These are phyloP conservation scores for Colletotrichum nymphaeae DNA, from an alignment of 2,329 filamentous ascomycete genomes.

Conservation along the genomic window DNA sequence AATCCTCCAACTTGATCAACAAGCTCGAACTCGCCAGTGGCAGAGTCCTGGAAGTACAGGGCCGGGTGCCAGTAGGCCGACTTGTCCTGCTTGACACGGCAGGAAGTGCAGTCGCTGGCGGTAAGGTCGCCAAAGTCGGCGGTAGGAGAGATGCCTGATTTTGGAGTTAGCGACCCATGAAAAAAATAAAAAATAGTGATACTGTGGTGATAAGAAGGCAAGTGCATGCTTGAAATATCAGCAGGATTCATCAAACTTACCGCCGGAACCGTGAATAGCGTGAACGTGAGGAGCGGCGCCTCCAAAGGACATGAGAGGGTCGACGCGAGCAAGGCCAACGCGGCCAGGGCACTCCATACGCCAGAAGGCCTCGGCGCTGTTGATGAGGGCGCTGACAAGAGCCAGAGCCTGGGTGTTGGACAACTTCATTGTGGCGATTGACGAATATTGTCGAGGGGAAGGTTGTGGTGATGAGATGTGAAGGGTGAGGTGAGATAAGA, in stretches of 20 bases:
- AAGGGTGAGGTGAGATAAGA: neutral
- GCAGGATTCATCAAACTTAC: slow-evolving; percentile 62
- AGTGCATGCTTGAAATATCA: neutral
- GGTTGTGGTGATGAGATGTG: neutral
- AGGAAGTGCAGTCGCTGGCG: slow-evolving; percentile 80
- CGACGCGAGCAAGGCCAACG: slow-evolving; percentile 77
- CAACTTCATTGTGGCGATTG: slow-evolving; percentile 38
- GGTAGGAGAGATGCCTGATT: slow-evolving; percentile 72
- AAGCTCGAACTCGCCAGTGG: slow-evolving; percentile 73
- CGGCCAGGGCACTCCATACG: slow-evolving; percentile 85
- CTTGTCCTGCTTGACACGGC: slow-evolving; percentile 81
- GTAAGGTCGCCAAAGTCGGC: slow-evolving; percentile 68
- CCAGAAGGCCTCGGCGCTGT: slow-evolving; percentile 79
- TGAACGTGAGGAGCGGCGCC: slow-evolving; percentile 75
- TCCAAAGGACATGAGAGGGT: slow-evolving; percentile 78
- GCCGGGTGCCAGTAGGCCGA: slow-evolving; percentile 90
- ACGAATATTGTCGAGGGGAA: slow-evolving; percentile 1
- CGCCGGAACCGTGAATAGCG: slow-evolving; percentile 78
- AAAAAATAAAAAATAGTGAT: neutral
- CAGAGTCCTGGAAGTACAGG: slow-evolving; percentile 78
- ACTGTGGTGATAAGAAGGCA: neutral
- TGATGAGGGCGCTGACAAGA: neutral
- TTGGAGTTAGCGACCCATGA: neutral
- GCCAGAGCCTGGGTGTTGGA: neutral
- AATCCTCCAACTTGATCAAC: slow-evolving; percentile 84